Conservation (phyloP, 768 basidiomycete genomes). For the Termitomyces sp. region DNA sequence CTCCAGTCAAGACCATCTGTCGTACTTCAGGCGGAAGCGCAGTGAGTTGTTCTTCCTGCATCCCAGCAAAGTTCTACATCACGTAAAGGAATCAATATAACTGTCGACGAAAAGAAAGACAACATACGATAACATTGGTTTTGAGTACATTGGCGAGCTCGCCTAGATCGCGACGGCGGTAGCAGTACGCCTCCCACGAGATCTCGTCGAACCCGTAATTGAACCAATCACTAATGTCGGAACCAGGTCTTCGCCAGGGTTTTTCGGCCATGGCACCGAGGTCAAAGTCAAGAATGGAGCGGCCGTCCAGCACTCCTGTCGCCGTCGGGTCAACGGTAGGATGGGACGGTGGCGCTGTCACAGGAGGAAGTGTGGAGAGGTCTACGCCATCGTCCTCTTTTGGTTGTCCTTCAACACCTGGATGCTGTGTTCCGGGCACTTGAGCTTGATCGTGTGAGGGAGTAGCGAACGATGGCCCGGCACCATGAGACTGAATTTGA, state of each 20-base stretch:
- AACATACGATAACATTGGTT: slow-evolving; percentile 74
- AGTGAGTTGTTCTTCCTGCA: slow-evolving; percentile 78
- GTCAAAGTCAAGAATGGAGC: slow-evolving; percentile 84
- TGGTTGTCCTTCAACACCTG: slow-evolving; percentile 8
- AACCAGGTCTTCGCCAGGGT: slow-evolving; percentile 88
- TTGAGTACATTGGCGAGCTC: slow-evolving; percentile 80
- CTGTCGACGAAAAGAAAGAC: slow-evolving; percentile 4
- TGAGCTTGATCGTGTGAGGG: slow-evolving; percentile 9
- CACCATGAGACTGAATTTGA: not conserved
- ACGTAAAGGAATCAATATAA: not conserved
- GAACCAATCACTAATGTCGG: slow-evolving; percentile 96
- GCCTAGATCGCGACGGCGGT: slow-evolving; percentile 76
- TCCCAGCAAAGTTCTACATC: slow-evolving; percentile 70
- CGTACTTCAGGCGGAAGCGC: slow-evolving; percentile 79
- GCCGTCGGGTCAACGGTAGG: slow-evolving; percentile 70
- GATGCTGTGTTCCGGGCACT: slow-evolving; percentile 10
- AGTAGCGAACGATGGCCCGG: not conserved
- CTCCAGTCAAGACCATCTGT: slow-evolving; percentile 84
- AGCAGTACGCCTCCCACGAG: slow-evolving; percentile 91
- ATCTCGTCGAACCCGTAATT: slow-evolving; percentile 99
- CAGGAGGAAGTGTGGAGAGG: slow-evolving; percentile 60
- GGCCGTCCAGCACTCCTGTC: slow-evolving; percentile 67
- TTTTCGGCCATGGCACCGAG: slow-evolving; percentile 72
- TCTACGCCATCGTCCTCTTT: slow-evolving; percentile 53
- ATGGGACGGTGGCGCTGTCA: slow-evolving; percentile 73